Conservation (phyloP, 2,329 filamentous ascomycete species). For the Botryosphaeria dothidea region DNA sequence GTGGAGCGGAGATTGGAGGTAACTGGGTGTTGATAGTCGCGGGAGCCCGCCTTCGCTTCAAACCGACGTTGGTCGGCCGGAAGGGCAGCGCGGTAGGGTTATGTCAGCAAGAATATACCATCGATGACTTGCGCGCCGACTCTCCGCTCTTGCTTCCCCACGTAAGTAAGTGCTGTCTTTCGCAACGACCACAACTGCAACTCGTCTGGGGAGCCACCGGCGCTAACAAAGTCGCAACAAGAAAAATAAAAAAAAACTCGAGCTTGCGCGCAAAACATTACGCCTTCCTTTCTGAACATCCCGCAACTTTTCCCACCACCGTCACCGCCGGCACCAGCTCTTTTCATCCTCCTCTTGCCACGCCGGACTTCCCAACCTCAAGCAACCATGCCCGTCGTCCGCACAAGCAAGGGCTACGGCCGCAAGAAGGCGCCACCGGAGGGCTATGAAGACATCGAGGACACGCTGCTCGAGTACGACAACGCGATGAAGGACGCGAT, state of each 20-base stretch:
- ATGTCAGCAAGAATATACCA: constrained; percentile 15
- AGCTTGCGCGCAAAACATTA: not conserved
- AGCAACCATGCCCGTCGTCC: constrained; percentile 70
- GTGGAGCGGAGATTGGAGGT: constrained; percentile 7
- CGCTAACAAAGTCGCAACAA: constrained; percentile 18
- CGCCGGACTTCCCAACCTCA: not conserved
- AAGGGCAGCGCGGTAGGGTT: not conserved
- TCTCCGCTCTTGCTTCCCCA: not conserved
- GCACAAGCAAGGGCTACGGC: constrained; percentile 59
- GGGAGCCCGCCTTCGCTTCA: not conserved
- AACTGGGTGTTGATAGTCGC: not conserved
- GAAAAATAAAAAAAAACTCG: not conserved
- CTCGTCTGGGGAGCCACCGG: not conserved
- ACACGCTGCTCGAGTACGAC: constrained; percentile 79
- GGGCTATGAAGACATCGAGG: constrained; percentile 85
- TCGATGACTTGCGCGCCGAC: constrained; percentile 1
- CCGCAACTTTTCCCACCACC: not conserved
- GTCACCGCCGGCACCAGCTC: not conserved
- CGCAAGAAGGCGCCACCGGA: constrained; percentile 82
- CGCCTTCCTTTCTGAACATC: not conserved
- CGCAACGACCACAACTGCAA: constrained; percentile 3
- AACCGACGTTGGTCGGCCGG: constrained; percentile 13
- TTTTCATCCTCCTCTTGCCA: not conserved
- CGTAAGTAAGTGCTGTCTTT: constrained; percentile 20
- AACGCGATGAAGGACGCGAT: constrained; percentile 97